Conservation (phyloP, 768 basidiomycete species). For the Fistulinella prunicolor region DNA sequence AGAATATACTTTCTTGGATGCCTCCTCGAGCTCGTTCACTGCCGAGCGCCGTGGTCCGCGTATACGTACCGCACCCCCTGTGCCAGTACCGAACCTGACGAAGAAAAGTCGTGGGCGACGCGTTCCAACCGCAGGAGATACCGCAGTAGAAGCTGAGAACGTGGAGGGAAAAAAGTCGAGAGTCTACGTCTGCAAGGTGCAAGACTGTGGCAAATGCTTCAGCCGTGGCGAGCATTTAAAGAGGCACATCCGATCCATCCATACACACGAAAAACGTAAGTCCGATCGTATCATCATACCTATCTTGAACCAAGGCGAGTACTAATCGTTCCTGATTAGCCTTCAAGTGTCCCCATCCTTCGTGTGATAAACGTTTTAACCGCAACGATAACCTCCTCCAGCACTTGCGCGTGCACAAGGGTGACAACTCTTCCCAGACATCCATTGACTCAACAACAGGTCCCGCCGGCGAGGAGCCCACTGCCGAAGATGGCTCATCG, state of each 20-base stretch:
- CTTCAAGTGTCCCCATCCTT: slow-evolving; percentile 64
- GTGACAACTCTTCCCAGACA: slow-evolving; percentile 34
- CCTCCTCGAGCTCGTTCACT: slow-evolving; percentile 35
- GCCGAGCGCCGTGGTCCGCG: slow-evolving; percentile 46
- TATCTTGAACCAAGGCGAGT: slow-evolving; percentile 14
- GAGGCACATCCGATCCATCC: slow-evolving; percentile 70
- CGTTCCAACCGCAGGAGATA: slow-evolving; percentile 54
- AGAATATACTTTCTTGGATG: slow-evolving; percentile 35
- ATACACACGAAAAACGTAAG: slow-evolving; percentile 77
- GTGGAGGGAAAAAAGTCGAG: slow-evolving; percentile 32
- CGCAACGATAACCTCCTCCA: slow-evolving; percentile 80
- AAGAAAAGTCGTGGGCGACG: slow-evolving; percentile 79
- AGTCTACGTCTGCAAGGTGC: slow-evolving; percentile 61
- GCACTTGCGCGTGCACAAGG: slow-evolving; percentile 69
- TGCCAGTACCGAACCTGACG: slow-evolving; percentile 73
- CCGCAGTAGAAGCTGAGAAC: slow-evolving; percentile 21
- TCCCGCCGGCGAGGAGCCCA: slow-evolving; percentile 23
- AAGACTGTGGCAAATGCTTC: slow-evolving; percentile 72
- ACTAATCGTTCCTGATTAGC: slow-evolving; percentile 44
- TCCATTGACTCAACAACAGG: slow-evolving; percentile 30
- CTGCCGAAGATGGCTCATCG: slow-evolving; percentile 17
- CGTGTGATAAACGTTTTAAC: slow-evolving; percentile 73
- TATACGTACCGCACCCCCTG: slow-evolving; percentile 55
- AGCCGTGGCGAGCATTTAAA: slow-evolving; percentile 74
- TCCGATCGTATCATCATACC: slow-evolving; percentile 20